Conservation (phyloP, 495 filamentous ascomycete species). For the Lasiosphaeria miniovina region DNA sequence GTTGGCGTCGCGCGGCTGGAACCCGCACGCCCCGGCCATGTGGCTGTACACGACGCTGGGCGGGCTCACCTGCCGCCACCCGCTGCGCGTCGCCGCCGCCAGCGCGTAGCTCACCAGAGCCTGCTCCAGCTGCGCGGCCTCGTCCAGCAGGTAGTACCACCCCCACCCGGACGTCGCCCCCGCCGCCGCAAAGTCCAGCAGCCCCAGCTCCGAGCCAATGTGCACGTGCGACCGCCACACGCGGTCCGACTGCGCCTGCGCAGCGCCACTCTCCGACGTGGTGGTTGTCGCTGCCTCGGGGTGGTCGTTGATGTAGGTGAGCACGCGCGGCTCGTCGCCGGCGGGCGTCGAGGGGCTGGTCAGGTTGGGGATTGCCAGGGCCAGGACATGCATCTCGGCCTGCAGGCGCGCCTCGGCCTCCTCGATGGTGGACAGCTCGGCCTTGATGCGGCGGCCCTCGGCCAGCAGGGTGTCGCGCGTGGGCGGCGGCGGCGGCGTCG, state of each 20-base stretch:
- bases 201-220: constrained; percentile 72
- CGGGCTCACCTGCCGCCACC: constrained; percentile 74
- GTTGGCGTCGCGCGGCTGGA: constrained; percentile 85
- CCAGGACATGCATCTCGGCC: constrained; percentile 69
- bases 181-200: constrained; percentile 82
- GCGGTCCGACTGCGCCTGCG: constrained; percentile 36
- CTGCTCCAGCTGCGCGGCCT: constrained; percentile 86
- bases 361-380: constrained; percentile 80
- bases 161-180: constrained; percentile 85
- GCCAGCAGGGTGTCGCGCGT: constrained; percentile 51
- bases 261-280: not conserved
- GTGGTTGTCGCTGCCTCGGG: constrained; percentile 51
- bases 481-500: constrained; percentile 22
- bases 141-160: constrained; percentile 91
- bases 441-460: constrained; percentile 69
- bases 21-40: constrained; percentile 85
- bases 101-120: constrained; percentile 87
- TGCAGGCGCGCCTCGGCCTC: constrained; percentile 56
- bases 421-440: constrained; percentile 57
- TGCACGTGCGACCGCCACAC: constrained; percentile 71
- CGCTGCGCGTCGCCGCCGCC: constrained; percentile 60
- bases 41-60: constrained; percentile 91
- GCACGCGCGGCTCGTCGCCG: constrained; percentile 53
- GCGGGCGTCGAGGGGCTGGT: constrained; percentile 73
- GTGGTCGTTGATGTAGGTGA: constrained; percentile 73